A percentile compares a stretch with the other conserved stretches of the same genome.
These are phyloP conservation scores for Phlebopus sp. DNA, from an alignment of 1,284 basidiomycete genomes.

Conservation along the genomic window DNA sequence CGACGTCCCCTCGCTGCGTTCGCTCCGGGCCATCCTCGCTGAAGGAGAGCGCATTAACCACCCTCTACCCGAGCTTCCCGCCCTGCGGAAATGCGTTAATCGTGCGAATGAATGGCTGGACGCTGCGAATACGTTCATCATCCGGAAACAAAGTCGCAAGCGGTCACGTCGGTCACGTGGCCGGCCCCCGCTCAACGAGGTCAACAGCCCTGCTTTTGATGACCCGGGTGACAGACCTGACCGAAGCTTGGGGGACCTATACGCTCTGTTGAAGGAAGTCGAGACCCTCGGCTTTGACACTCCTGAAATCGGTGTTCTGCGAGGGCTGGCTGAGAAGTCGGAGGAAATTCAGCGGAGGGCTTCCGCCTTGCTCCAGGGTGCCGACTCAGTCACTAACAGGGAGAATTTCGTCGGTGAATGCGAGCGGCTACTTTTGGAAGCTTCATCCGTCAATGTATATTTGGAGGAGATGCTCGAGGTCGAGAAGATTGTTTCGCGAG, in stretches of 20 bases:
- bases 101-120: slow-evolving; percentile 86
- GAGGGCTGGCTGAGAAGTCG: slow-evolving; percentile 57
- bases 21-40: slow-evolving; percentile 72
- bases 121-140: slow-evolving; percentile 66
- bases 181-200: slow-evolving; percentile 44
- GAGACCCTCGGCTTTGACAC: slow-evolving; percentile 77
- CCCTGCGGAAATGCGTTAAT: slow-evolving; percentile 76
- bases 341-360: slow-evolving; percentile 64
- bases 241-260: slow-evolving; percentile 64
- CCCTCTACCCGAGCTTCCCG: slow-evolving; percentile 67
- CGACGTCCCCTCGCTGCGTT: slow-evolving; percentile 70
- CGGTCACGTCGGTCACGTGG: slow-evolving; percentile 63
- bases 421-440: slow-evolving; percentile 64
- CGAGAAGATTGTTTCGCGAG: slow-evolving; percentile 72
- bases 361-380: slow-evolving; percentile 42
- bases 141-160: slow-evolving; percentile 71
- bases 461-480: slow-evolving; percentile 73
- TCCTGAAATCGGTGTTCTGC: slow-evolving; percentile 64
- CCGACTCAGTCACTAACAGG: slow-evolving; percentile 41
- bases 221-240: slow-evolving; percentile 62
- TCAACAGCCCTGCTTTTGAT: slow-evolving; percentile 27
- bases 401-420: slow-evolving; percentile 64
- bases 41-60: slow-evolving; percentile 87
- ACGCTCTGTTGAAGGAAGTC: slow-evolving; percentile 66
- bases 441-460: slow-evolving; percentile 73